Base-by-base conservation (phyloP, 1,284 basidiomycete genomes). In the Sanghuangporus weigelae region DNA sequence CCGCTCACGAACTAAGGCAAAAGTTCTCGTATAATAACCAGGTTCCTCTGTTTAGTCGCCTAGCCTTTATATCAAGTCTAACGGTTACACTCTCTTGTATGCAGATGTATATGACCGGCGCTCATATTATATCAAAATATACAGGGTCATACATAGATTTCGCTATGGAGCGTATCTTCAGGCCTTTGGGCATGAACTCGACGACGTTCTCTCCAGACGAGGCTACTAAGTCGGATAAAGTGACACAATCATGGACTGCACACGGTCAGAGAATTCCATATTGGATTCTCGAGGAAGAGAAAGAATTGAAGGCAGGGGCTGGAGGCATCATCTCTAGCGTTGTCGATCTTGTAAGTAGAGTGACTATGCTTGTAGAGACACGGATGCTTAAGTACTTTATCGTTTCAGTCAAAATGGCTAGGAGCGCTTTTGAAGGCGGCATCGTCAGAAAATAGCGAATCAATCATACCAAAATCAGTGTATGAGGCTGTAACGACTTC, bases 21-120 rank as follows among this genome's bases (percentile, higher is more conserved):
- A 75, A 73, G 12, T 80, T 73, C 54, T 75, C 77, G 53, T 81
- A 81, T 66, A 81, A 78, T 69, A 80, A 81, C 63, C 70, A 78
- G 60, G 79, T 60, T 39, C 36, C 26, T 12, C 11, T 21, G 23
- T 11, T 26, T 3, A 21, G 16, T 14, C 21, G 19, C 21, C 42
- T 7, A 49, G 16, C 26, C 21, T 35, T 36, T 31, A 62, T 1
- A 46, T 16, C 36, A 12, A 19, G 35, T 42, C 21, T 16, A 7
- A 38, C 53, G 12, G 26, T 3, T 31, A 31, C 26, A 31, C 26
- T 31, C 26, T 5, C 26, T 31, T 31, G 1, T 11, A 2, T 16
- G 10, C 35, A 67, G 61, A 67, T 80, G 75, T 66, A 74, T 74
- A 67, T 73, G 73, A 8, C 69, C 74, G n/a, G 78, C 72, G 14